These are phyloP conservation scores for Agaricus blazei DNA, from an alignment of 768 basidiomycete genomes.

Conservation along the genomic window DNA sequence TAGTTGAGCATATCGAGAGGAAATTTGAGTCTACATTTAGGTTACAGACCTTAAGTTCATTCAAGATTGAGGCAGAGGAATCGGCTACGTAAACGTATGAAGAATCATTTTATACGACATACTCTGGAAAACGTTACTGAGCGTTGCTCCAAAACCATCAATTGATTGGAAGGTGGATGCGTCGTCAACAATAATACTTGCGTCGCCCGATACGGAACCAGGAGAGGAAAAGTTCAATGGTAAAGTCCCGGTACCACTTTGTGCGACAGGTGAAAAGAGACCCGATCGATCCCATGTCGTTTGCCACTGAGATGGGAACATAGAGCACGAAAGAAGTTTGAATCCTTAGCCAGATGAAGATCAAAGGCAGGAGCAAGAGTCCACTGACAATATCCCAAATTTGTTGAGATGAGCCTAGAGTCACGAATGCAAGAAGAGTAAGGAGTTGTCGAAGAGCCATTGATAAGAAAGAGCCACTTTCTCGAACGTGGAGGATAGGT, in stretches of 20 bases:
- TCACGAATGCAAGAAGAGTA: not conserved
- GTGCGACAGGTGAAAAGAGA: conserved; percentile 45
- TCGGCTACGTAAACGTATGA: conserved; percentile 56
- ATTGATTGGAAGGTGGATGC: conserved; percentile 52
- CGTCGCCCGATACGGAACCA: conserved; percentile 43
- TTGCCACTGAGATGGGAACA: conserved; percentile 41
- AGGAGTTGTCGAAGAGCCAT: not conserved
- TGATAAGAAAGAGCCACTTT: not conserved
- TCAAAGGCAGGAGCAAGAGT: not conserved
- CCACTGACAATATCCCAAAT: conserved; percentile 49
- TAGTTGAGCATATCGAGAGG: not conserved
- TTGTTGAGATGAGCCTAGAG: conserved; percentile 36
- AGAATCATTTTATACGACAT: too few relatives aligned
- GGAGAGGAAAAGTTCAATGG: conserved; percentile 59
- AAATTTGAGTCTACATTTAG: not conserved
- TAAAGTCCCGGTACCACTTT: conserved; percentile 20
- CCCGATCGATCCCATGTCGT: conserved; percentile 48
- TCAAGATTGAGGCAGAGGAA: conserved; percentile 58
- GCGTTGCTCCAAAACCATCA: conserved; percentile 59
- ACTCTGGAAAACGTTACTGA: conserved; percentile 38
- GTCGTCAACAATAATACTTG: conserved; percentile 62
- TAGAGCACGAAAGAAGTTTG: not conserved
- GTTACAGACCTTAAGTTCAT: conserved; percentile 54
- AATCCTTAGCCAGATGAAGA: not conserved
- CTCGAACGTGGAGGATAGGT: not conserved